phyloP scores from a whole-genome alignment of 257 asterid genomes.

The Solanum megistacrolobum region DNA sequence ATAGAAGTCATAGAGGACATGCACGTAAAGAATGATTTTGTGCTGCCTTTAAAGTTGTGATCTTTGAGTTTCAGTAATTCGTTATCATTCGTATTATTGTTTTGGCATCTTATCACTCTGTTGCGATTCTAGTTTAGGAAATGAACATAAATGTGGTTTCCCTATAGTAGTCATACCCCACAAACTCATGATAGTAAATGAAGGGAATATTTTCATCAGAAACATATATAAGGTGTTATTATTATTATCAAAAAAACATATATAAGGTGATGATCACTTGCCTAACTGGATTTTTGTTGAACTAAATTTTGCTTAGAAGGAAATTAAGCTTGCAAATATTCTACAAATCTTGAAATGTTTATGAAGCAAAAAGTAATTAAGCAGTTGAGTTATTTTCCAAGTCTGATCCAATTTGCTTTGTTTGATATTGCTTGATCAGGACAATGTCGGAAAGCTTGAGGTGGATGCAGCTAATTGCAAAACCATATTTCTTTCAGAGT shows the following conservation, averaged over 20 bases:
- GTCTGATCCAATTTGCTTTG: neutral
- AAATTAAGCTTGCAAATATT: neutral
- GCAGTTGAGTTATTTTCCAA: neutral
- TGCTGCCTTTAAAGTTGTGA: neutral
- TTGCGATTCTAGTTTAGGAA: neutral
- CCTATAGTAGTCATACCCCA: neutral
- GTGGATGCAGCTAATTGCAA: slow-evolving; percentile 87
- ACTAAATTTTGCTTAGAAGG: neutral
- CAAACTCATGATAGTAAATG: neutral
- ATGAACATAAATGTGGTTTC: neutral
- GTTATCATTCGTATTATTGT: neutral
- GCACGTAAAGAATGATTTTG: neutral
- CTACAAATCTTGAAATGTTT: neutral
- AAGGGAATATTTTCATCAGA: neutral
- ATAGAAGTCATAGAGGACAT: neutral
- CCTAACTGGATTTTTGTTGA: neutral
- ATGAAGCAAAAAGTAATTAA: neutral
- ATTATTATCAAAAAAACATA: too few relatives aligned
- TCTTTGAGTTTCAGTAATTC: neutral
- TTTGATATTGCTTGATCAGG: slow-evolving; percentile 34
- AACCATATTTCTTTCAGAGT: slow-evolving; percentile 88
- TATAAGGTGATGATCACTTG: neutral
- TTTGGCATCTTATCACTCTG: neutral
- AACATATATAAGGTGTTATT: too few relatives aligned
- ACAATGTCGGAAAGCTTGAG: slow-evolving; percentile 60